phyloP scores from a whole-genome alignment of 1,284 basidiomycete species.

The Apiotrichum mycotoxinovorans region DNA sequence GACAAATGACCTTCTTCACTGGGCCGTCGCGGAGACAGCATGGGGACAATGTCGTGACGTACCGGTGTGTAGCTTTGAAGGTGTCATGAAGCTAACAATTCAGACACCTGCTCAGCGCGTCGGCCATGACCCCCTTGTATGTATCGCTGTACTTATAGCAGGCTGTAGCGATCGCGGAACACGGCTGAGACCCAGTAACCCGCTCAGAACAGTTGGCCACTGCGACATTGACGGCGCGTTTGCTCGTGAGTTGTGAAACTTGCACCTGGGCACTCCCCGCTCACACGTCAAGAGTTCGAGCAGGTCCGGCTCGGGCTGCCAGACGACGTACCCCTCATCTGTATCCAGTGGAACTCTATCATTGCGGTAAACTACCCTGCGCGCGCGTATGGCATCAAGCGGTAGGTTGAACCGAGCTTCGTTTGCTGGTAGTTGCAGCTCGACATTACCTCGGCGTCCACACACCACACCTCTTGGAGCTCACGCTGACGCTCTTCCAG shows the following conservation, averaged over 20 bases:
- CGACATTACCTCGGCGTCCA: too few species aligned
- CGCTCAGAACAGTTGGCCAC: constrained; percentile 64
- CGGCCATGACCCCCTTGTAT: constrained; percentile 43
- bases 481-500: neutral
- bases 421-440: too few species aligned
- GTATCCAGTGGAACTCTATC: constrained; percentile 81
- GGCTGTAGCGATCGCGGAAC: too few species aligned
- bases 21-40: neutral
- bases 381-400: constrained; percentile 79
- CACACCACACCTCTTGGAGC: constrained; percentile 45
- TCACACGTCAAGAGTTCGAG: constrained; percentile 64
- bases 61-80: neutral
- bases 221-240: constrained; percentile 94
- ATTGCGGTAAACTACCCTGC: constrained; percentile 98
- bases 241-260: constrained; percentile 52
- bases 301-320: constrained; percentile 74
- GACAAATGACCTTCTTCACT: neutral
- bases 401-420: constrained; percentile 41
- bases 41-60: constrained; percentile 4
- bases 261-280: neutral
- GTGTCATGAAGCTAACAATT: neutral
- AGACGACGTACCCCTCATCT: constrained; percentile 71
- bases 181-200: constrained; percentile 29
- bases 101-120: constrained; percentile 42
- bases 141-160: neutral